A percentile compares a stretch with the other conserved stretches of the same genome.
Evolutionary conservation across 352 stramenopile species (phyloP).

Genomic region (Globisporangium solare): DNA sequence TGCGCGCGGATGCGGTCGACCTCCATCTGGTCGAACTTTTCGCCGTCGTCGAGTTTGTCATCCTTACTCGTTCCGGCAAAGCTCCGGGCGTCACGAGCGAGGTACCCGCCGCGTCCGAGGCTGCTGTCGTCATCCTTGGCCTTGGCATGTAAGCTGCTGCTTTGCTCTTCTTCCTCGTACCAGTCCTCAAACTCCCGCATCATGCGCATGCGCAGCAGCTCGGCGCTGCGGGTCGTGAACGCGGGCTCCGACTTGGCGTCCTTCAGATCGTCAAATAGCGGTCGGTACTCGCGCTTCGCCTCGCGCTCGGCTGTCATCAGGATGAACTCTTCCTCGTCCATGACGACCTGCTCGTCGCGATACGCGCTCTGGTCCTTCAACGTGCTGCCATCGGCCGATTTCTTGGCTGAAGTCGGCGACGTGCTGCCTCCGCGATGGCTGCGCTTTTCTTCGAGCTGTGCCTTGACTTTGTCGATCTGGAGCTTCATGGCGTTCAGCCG

Average conservation of each 20-base stretch:
- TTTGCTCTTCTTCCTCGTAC: constrained; percentile 54
- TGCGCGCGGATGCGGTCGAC: constrained; percentile 80
- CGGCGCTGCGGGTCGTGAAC: constrained; percentile 58
- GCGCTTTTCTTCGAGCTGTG: constrained; percentile 64
- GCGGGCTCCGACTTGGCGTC: constrained; percentile 69
- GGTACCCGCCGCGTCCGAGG: constrained; percentile 7
- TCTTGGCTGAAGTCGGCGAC: constrained; percentile 7
- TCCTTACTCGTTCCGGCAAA: constrained; percentile 23
- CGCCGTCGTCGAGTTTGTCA: constrained; percentile 87
- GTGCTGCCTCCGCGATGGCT: constrained; percentile 21
- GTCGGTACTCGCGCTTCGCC: constrained; percentile 81
- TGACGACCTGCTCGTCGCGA: constrained; percentile 53
- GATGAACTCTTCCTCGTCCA: constrained; percentile 92
- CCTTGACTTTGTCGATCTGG: constrained; percentile 63
- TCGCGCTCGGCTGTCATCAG: constrained; percentile 81
- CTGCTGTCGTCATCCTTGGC: constrained; percentile 30
- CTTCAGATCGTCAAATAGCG: constrained; percentile 82
- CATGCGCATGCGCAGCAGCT: constrained; percentile 71
- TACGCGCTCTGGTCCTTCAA: constrained; percentile 16
- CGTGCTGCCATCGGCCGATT: neutral
- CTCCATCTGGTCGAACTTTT: constrained; percentile 91
- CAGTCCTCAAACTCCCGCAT: constrained; percentile 84
- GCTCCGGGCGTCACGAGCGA: no score
- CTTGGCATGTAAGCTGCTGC: constrained; percentile 15
- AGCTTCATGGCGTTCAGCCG: constrained; percentile 78